Conservation (phyloP, 768 basidiomycete species). For the Auriscalpium orientale region DNA sequence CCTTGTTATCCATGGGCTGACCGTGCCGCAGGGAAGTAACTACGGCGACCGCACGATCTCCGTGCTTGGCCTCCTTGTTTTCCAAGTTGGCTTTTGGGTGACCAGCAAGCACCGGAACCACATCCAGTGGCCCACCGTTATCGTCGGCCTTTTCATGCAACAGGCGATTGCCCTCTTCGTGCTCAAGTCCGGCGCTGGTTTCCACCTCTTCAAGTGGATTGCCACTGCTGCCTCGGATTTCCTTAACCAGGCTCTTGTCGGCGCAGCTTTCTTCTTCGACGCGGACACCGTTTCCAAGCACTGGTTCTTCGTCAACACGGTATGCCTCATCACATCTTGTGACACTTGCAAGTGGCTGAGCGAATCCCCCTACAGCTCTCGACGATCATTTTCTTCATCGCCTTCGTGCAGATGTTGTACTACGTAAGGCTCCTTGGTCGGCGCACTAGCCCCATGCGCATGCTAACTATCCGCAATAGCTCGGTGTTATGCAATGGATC, state of each 20-base stretch:
- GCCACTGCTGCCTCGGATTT: conserved; percentile 78
- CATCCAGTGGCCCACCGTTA: conserved; percentile 83
- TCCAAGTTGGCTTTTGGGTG: conserved; percentile 69
- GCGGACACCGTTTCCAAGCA: conserved; percentile 52
- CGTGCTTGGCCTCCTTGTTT: conserved; percentile 70
- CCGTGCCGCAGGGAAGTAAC: conserved; percentile 39
- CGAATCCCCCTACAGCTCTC: conserved; percentile 36
- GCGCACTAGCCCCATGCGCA: background rate
- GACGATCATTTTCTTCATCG: conserved; percentile 90
- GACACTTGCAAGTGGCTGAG: background rate
- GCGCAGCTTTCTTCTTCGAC: conserved; percentile 81
- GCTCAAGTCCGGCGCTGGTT: conserved; percentile 77
- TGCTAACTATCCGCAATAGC: conserved; percentile 18
- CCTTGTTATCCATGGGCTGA: background rate
- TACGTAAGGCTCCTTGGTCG: conserved; percentile 34
- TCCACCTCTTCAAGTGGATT: conserved; percentile 77
- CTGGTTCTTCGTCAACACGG: conserved; percentile 83
- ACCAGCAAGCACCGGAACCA: conserved; percentile 54
- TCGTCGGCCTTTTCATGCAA: conserved; percentile 80
- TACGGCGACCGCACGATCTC: conserved; percentile 79
- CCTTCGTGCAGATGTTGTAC: conserved; percentile 88
- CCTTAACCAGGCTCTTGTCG: conserved; percentile 56
- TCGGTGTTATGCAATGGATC: conserved; percentile 93
- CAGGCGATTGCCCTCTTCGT: conserved; percentile 86
- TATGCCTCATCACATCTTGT: conserved; percentile 22